Base-by-base conservation (phyloP, 2,329 filamentous ascomycete genomes). In the Chrysosporium queenslandicum region DNA sequence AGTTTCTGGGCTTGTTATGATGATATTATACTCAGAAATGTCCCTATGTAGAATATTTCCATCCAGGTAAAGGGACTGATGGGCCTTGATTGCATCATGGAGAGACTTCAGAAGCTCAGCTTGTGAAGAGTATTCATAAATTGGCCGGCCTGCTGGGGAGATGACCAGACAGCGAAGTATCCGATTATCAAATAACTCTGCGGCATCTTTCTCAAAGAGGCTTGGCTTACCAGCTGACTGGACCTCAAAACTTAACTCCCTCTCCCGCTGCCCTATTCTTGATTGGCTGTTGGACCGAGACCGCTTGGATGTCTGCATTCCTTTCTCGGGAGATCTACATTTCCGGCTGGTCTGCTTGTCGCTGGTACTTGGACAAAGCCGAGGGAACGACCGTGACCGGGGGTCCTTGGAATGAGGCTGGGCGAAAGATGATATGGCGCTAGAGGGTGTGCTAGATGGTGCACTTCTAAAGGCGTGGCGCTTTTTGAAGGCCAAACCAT, bases 1-100 rank as follows among this genome's bases (percentile, higher is more conserved):
- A 9, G 58, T 29, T 9, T 29, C 27, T 29, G 27, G 55, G 25
- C 56, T 61, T 1, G 61, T 59, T 9, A 73, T 66, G 29, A 71
- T 68, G 14, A 73, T 66, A 46, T 70, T 72, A 14, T 63, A 60
- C 1, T 62, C 56, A 0, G 64, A 71, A 12, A 73, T 64, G 30
- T 71, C 64, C 27, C 58, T 58, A 53, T 72, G 63, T 8, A 72
- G 62, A 49, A 71, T 67, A 5, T 61, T 59, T 8, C 63, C 62
- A 4, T 64, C 51, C 0, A 58, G 8, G 27, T 66, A 65, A 0
- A 73, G 58, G 9, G 63, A 68, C 16, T 53, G 60, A 49, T 72
- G 64, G 14, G 59, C 68, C 18, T 56, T 65, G 46, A 72, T 63
- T 11, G 63, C 63, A 48, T 72, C 68, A 4, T 62, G 61, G 16